phyloP scores from a whole-genome alignment of 495 filamentous ascomycete genomes.

The Penicillium argentinense region DNA sequence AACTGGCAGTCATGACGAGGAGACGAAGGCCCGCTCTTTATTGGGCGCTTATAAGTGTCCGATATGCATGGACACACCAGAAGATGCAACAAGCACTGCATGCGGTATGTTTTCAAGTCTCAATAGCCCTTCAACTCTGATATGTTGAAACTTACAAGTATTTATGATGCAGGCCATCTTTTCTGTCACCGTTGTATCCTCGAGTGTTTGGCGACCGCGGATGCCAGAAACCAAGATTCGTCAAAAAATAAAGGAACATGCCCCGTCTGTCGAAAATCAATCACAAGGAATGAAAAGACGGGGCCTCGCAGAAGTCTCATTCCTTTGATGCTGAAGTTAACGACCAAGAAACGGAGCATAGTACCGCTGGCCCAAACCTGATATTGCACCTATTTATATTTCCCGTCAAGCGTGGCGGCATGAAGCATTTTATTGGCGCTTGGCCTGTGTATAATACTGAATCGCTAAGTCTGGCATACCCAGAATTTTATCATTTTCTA shows the following conservation, averaged over 20 bases:
- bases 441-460: not conserved
- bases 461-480: too few species aligned
- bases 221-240: conserved; percentile 3
- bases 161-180: conserved; percentile 22
- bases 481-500: too few species aligned
- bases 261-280: conserved; percentile 18
- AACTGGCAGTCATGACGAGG: conserved; percentile 2
- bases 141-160: too few species aligned
- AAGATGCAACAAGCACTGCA: conserved; percentile 17
- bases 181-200: conserved; percentile 20
- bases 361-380: not conserved
- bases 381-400: not conserved
- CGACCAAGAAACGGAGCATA: conserved; percentile 6
- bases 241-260: conserved; percentile 14
- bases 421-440: conserved; percentile 8
- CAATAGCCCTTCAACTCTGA: too few species aligned
- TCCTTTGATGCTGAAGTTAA: conserved; percentile 16
- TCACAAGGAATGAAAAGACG: conserved; percentile 10
- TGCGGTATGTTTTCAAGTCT: conserved; percentile 23
- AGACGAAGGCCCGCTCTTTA: not conserved
- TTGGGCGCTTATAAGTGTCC: conserved; percentile 18
- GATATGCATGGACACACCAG: conserved; percentile 19
- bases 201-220: conserved; percentile 12
- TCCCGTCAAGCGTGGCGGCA: not conserved
- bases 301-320: conserved; percentile 18